Evolutionary conservation across 1,139 yeast genomes (phyloP).

Genomic region (Lodderomyces orthopsilosis): DNA sequence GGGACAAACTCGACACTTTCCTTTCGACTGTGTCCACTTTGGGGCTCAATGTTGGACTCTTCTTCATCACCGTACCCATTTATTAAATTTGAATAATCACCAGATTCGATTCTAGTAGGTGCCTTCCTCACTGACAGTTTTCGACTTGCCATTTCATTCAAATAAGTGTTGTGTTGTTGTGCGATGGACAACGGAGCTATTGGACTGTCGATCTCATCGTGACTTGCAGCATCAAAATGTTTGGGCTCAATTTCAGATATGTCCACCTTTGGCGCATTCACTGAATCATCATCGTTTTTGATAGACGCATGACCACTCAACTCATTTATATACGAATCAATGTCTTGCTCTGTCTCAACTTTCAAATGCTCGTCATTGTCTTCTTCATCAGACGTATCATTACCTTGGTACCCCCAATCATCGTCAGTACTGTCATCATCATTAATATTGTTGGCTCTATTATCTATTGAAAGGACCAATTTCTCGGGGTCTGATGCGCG

Average conservation of each 20-base stretch:
- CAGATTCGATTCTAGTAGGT: constrained; percentile 16
- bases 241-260: constrained; percentile 3
- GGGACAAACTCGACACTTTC: constrained; percentile 7
- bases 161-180: constrained; percentile 26
- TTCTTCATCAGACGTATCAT: constrained; percentile 17
- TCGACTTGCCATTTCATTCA: constrained; percentile 28
- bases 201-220: constrained; percentile 17
- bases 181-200: constrained; percentile 27
- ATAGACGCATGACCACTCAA: constrained; percentile 12
- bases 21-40: constrained; percentile 11
- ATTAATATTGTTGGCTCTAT: constrained; percentile 1
- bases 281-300: constrained; percentile 18
- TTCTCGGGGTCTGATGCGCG: constrained; percentile 2
- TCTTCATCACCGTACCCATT: constrained; percentile 17
- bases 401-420: constrained; percentile 28
- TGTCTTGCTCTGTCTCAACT: background rate
- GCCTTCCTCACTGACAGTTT: constrained; percentile 37
- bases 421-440: constrained; percentile 12
- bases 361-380: background rate
- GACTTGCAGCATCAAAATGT: constrained; percentile 16
- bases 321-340: constrained; percentile 37
- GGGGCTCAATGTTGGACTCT: constrained; percentile 2
- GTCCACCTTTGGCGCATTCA: constrained; percentile 5
- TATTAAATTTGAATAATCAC: constrained; percentile 12
- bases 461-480: constrained; percentile 13